These are phyloP conservation scores for Sugiyamaella grinbergsii DNA, from an alignment of 1,139 yeast genomes.

Conservation along the genomic window DNA sequence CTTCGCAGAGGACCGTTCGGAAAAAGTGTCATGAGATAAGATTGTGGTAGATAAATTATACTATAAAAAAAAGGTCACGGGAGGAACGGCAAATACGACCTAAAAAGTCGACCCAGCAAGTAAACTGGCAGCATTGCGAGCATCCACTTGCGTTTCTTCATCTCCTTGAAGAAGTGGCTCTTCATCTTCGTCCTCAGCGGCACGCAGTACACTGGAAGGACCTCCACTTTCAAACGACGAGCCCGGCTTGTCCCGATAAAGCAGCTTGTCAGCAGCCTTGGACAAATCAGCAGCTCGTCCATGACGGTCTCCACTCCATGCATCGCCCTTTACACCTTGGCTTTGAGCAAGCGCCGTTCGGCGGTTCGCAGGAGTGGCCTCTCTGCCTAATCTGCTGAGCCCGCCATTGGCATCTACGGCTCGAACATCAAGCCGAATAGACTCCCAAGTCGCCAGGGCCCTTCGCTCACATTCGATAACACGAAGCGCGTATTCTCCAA, in stretches of 20 bases:
- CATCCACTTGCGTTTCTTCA: constrained; percentile 56
- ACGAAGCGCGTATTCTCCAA: constrained; percentile 65
- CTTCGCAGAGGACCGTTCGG: too few species aligned
- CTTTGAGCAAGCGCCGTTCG: constrained; percentile 41
- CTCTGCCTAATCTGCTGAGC: constrained; percentile 79
- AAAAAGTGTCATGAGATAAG: too few species aligned
- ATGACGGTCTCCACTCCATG: constrained; percentile 55
- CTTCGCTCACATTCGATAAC: constrained; percentile 87
- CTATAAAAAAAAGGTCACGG: background rate
- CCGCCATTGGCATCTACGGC: constrained; percentile 81
- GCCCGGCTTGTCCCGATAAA: constrained; percentile 12
- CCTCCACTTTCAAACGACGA: background rate
- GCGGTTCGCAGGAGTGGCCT: constrained; percentile 47
- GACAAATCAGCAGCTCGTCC: constrained; percentile 44
- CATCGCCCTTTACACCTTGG: constrained; percentile 61
- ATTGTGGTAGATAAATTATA: background rate
- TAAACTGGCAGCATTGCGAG: constrained; percentile 77
- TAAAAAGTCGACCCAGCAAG: constrained; percentile 76
- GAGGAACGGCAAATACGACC: too few species aligned
- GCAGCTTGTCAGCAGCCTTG: constrained; percentile 13
- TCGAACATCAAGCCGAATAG: constrained; percentile 70
- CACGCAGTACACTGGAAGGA: constrained; percentile 1
- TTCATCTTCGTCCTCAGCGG: constrained; percentile 36
- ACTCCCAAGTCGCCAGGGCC: constrained; percentile 73
- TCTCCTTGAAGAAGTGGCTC: constrained; percentile 34